Evolutionary conservation across 2,329 filamentous ascomycete genomes (phyloP), one percentile per base, ranked within the genome.

Genomic region (Chaetothyriales sp.): DNA sequence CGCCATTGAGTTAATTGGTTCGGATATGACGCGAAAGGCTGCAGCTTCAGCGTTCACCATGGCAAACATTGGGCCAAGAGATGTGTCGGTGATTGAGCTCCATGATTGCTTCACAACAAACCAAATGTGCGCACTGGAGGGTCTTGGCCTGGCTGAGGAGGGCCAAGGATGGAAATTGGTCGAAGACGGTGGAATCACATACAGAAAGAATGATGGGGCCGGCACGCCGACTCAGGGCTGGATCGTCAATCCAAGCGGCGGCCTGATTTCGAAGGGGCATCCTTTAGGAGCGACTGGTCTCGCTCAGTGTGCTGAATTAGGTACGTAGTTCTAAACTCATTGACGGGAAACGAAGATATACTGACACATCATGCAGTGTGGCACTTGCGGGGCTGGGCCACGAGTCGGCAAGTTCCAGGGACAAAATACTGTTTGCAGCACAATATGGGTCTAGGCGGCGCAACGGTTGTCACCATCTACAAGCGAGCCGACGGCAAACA

Each of bases 91-190:
- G 15, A 87, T 86, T 64, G 90, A 97, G 72, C 75, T 97, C 55
- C 90, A 97, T 70, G 90, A 97, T 72, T 97, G 90, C 73, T 97
- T 97, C 77, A 87, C 82, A n/a, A 82, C 89, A 18, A 95, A 95
- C 67, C 86, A 95, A 73, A 85, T 95, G 84, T 77, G 92, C 47
- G 82, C 81, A 1, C 81, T 97, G 46, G 89, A 97, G 65, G 86
- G 86, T 0, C 76, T 97, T 0, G 89, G 88, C 1, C 77, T 97
- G 8, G 78, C 76, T 33, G 81, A 81, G 52, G 79, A 76, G 8
- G 90, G 90, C 8, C 89, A 87, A 67, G 90, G 90, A 0, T 89
- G 95, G 66, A 86, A 95, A 69, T 81, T 95, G 69, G 87, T 95
- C 20, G 81, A 88, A 33, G 70, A 70, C 8, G 89, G 89, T 20